Evolutionary conservation across 768 basidiomycete species (phyloP).

Genomic region (Leccinum ochraceum): DNA sequence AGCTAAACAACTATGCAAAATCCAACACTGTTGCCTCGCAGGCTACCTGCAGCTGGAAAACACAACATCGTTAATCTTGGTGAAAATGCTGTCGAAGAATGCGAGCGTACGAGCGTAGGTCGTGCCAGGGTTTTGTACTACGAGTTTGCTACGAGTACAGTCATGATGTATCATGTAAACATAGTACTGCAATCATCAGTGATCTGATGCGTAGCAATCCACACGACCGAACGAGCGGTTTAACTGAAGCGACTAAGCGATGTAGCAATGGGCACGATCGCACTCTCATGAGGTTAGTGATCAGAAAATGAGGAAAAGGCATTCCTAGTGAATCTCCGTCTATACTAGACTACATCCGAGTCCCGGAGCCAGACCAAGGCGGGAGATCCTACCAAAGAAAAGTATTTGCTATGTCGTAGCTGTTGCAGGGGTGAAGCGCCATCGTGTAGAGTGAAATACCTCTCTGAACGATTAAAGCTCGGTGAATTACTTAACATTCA

Average conservation of each 20-base stretch:
- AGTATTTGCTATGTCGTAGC: neutral
- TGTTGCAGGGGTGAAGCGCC: neutral
- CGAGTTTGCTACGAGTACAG: neutral
- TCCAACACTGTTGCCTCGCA: neutral
- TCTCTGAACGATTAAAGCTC: conserved; percentile 6
- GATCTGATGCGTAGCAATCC: neutral
- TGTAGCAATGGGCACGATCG: neutral
- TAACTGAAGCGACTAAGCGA: neutral
- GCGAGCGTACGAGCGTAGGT: neutral
- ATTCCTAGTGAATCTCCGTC: conserved; percentile 22
- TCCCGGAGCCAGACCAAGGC: neutral
- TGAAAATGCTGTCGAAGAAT: conserved; percentile 1
- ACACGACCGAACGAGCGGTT: neutral
- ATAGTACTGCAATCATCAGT: too few species aligned
- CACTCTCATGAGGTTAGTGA: neutral
- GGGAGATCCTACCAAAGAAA: neutral
- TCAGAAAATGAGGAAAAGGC: conserved; percentile 7
- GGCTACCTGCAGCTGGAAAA: too few species aligned
- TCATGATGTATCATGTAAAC: neutral
- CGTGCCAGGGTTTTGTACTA: neutral
- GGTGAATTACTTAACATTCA: conserved; percentile 16
- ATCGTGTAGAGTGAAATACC: neutral
- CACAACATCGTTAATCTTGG: neutral
- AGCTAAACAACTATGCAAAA: neutral
- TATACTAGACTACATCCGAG: conserved; percentile 4